Evolutionary conservation across 1,284 basidiomycete genomes (phyloP).

Genomic region (Inonotus obliquus): DNA sequence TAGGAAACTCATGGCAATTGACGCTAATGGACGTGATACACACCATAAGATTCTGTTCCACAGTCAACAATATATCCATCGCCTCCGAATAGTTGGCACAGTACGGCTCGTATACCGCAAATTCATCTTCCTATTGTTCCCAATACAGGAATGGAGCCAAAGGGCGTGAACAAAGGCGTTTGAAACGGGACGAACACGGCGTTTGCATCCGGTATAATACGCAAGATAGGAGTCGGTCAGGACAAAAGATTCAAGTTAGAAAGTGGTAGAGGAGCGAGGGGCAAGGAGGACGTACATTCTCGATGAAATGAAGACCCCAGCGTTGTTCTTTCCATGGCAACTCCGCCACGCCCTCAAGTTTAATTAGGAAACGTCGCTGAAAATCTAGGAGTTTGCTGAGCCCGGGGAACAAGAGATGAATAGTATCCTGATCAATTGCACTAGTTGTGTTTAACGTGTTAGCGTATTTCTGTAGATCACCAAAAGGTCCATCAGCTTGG

Average conservation of each 20-base stretch:
- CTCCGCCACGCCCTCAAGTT: conserved; percentile 84
- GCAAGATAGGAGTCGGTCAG: neutral
- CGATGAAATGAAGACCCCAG: conserved; percentile 84
- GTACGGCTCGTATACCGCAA: conserved; percentile 94
- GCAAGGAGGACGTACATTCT: conserved; percentile 57
- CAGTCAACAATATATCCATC: conserved; percentile 79
- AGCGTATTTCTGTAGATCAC: conserved; percentile 66
- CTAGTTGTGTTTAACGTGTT: conserved; percentile 76
- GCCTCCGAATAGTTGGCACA: conserved; percentile 94
- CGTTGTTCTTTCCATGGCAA: conserved; percentile 81
- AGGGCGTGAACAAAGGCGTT: conserved; percentile 30
- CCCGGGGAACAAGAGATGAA: conserved; percentile 94
- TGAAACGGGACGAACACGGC: conserved; percentile 22
- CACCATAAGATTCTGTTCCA: conserved; percentile 81
- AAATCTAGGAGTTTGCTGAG: conserved; percentile 96
- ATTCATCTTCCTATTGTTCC: conserved; percentile 84
- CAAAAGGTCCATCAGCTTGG: neutral
- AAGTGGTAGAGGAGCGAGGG: conserved; percentile 10
- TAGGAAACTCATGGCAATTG: conserved; percentile 21
- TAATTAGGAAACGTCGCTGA: conserved; percentile 94
- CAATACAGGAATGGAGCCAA: conserved; percentile 25
- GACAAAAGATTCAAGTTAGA: conserved; percentile 20
- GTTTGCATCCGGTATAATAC: conserved; percentile 9
- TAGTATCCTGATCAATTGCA: conserved; percentile 89
- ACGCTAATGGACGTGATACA: conserved; percentile 32